These are phyloP conservation scores for Ambrosiella cleistominuta DNA, from an alignment of 2,329 filamentous ascomycete species.

Conservation along the genomic window DNA sequence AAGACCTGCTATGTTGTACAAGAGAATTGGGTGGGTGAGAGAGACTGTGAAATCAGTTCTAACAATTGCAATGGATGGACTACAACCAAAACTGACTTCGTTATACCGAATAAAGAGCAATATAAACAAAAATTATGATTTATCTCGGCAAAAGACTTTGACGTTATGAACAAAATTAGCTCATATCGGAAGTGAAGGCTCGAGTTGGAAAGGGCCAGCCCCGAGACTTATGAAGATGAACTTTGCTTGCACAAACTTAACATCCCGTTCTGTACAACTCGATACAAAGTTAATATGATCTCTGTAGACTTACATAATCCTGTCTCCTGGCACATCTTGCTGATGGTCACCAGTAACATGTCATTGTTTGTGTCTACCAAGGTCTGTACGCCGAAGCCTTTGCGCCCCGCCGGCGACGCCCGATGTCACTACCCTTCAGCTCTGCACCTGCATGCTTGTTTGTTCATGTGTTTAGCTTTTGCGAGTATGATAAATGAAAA, in stretches of 20 bases:
- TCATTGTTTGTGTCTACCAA: not conserved
- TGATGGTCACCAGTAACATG: not conserved
- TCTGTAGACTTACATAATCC: no score
- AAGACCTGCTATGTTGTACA: no score
- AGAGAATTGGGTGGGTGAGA: no score
- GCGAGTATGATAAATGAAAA: no score
- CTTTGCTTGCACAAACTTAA: not conserved
- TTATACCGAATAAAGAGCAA: not conserved
- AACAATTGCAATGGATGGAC: no score
- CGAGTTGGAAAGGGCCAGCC: not conserved
- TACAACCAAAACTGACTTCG: not conserved
- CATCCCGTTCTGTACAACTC: not conserved
- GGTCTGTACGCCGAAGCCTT: not conserved
- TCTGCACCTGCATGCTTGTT: not conserved
- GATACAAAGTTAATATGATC: no score
- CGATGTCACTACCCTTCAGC: not conserved
- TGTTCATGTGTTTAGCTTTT: not conserved
- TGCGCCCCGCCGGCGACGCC: not conserved
- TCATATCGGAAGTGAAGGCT: not conserved
- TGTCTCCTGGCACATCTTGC: not conserved
- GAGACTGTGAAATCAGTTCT: no score
- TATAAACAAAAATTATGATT: not conserved
- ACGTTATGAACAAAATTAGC: not conserved
- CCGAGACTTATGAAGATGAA: not conserved
- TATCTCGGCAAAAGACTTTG: not conserved